These are phyloP conservation scores for Casuarina cunninghamiana DNA, from an alignment of 306 rosid genomes.

Conservation along the genomic window DNA sequence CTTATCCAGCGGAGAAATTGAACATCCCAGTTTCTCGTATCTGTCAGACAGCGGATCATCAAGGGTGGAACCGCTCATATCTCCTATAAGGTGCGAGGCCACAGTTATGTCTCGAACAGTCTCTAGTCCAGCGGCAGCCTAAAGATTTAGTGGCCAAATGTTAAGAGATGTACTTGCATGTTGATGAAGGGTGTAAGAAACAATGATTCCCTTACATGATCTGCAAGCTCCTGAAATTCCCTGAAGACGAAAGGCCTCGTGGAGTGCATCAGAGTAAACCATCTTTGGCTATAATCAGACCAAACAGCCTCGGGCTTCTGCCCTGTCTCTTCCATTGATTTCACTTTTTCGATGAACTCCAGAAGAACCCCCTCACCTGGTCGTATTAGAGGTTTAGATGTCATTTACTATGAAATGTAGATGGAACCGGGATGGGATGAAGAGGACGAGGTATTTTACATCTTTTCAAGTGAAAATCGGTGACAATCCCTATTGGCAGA, in stretches of 20 bases:
- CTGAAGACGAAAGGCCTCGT: constrained; percentile 76
- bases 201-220: constrained; percentile 51
- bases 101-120: constrained; percentile 63
- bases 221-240: constrained; percentile 76
- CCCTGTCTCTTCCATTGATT: constrained; percentile 60
- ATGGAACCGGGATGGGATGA: background rate
- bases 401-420: background rate
- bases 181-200: background rate
- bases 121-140: constrained; percentile 83
- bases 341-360: constrained; percentile 58
- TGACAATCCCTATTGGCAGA: constrained; percentile 71
- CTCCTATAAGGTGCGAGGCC: constrained; percentile 76
- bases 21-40: constrained; percentile 61
- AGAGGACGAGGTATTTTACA: constrained; percentile 36
- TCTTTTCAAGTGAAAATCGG: constrained; percentile 62
- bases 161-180: background rate
- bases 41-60: constrained; percentile 73
- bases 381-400: background rate
- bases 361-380: constrained; percentile 72
- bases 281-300: constrained; percentile 87
- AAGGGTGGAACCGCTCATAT: constrained; percentile 70
- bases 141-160: constrained; percentile 5
- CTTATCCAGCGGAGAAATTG: constrained; percentile 59
- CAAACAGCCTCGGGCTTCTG: constrained; percentile 68
- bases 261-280: constrained; percentile 86